Evolutionary conservation across 331 rosid species (phyloP), one percentile per base, ranked within the genome.

Genomic region (Pyracantha coccinea): DNA sequence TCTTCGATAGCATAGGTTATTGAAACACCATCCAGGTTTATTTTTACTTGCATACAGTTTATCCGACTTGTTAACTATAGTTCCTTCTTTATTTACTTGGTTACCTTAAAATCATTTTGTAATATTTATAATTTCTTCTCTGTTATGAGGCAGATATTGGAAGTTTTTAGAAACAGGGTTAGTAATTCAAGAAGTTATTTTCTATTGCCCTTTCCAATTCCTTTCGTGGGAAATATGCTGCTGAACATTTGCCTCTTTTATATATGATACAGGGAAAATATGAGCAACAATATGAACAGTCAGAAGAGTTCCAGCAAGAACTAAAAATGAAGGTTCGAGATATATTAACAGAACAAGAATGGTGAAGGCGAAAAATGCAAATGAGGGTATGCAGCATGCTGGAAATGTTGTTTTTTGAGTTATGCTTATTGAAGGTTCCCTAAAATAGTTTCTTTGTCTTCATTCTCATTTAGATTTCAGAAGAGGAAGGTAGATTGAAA

Each of bases 401-500:
- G 33, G 71, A 47, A 13, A 20, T 76, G 5, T 66, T 50, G 47
- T 8, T 63, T n/a, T 25, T 17, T 35, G 29, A 31, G 64, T 68
- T 52, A 58, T 59, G n/a, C 28, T 9, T 1, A 62, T 68, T 64
- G 12, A 9, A 28, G 64, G 38, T 74, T 71, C 79, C 70, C 28
- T 74, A 75, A 55, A 73, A 24, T 77, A 12, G 25, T 65, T 68
- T 50, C 41, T 58, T 41, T 53, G 41, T 80, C 74, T 59, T 84
- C 10, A 52, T 72, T 80, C 68, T 68, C 72, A 15, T 78, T 58
- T 84, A 95, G 99, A 92, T 95, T 86, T 90, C 96, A 20, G 99
- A 95, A 84, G 99, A 95, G 89, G 97, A 92, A 85, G 99, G 99
- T 62, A 84, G 99, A 83, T 86, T 92, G 85, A 95, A 95, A 86